Base-by-base conservation (phyloP, 2,329 filamentous ascomycete species). In the Fusarium sororula region DNA sequence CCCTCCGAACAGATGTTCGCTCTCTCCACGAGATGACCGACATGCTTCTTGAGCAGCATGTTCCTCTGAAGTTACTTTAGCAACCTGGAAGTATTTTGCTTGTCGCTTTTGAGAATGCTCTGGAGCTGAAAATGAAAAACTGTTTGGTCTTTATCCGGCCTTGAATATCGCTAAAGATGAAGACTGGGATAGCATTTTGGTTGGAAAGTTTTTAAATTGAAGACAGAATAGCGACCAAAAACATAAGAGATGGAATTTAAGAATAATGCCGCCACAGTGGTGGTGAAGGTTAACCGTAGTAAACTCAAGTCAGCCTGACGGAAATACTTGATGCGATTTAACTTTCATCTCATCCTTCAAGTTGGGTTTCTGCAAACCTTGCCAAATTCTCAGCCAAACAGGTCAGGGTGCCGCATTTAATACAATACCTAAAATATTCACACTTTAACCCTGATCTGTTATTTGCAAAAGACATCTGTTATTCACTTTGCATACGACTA, bases 391-490 rank as follows among this genome's bases (percentile, higher is more conserved):
- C 17, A 45, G 17, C 24, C 5, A 45, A 45, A 26, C 17, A 26
- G 17, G 24, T 14, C 24, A 9, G 2, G 7, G 5, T 14, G 12
- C 18, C 4, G 5, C 5, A 45, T 26, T 45, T 6, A 12, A 20
- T 6, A 20, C 5, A 26, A 13, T 11, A 20, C 24, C 12, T 45
- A 26, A 14, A 26, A 14, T 14, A 1, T 45, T 9, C 3, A 9
- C 0, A 26, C 7, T 26, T 45, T 14, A 18, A 9, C 26, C 0
- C 12, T 4, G 14, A 17, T 11, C 20, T 1, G 14, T 12, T 30
- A 7, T 17, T 14, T 30, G 0, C 20, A 6, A 20, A 5, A 48
- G 26, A 0, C 1, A 30, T 30, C 4, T n/a, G 1, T 12, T 12
- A n/a, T 30, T n/a, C 3, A 12, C 26, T 22, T n/a, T 48, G 2